These are phyloP conservation scores for Monilinia laxa DNA, from an alignment of 2,329 filamentous ascomycete species.

Conservation along the genomic window DNA sequence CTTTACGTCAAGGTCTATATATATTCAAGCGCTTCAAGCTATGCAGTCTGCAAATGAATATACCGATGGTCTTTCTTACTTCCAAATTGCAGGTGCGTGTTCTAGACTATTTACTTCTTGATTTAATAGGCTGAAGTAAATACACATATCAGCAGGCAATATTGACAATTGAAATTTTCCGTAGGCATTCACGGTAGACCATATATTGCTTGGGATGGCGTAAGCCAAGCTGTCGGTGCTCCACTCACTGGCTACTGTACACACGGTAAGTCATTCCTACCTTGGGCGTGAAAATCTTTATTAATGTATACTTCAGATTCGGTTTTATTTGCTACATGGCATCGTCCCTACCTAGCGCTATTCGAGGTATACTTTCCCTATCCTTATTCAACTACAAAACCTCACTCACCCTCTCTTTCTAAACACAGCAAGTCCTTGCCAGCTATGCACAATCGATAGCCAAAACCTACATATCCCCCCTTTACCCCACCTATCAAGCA, in stretches of 20 bases:
- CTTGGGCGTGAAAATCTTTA: neutral
- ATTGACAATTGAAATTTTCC: neutral
- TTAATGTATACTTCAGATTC: slow-evolving; percentile 24
- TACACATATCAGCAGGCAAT: neutral
- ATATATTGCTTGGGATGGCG: slow-evolving; percentile 35
- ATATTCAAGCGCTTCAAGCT: slow-evolving; percentile 21
- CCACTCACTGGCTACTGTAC: slow-evolving; percentile 37
- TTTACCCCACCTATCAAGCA: slow-evolving; percentile 48
- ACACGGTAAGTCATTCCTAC: slow-evolving; percentile 29
- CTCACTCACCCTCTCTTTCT: neutral
- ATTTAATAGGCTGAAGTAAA: neutral
- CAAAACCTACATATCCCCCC: slow-evolving; percentile 29
- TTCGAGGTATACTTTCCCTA: slow-evolving; percentile 50
- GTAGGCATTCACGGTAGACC: slow-evolving; percentile 34
- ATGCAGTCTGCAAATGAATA: slow-evolving; percentile 32
- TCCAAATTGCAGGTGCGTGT: slow-evolving; percentile 33
- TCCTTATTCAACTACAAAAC: neutral
- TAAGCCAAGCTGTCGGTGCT: slow-evolving; percentile 23
- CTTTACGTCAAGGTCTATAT: slow-evolving; percentile 30
- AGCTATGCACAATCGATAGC: slow-evolving; percentile 49
- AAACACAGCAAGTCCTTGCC: slow-evolving; percentile 52
- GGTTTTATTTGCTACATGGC: slow-evolving; percentile 47
- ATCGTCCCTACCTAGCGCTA: slow-evolving; percentile 55
- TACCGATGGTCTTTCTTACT: slow-evolving; percentile 30
- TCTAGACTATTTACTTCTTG: neutral